phyloP scores from a whole-genome alignment of 352 stramenopile genomes.

The Globisporangium parvum region DNA sequence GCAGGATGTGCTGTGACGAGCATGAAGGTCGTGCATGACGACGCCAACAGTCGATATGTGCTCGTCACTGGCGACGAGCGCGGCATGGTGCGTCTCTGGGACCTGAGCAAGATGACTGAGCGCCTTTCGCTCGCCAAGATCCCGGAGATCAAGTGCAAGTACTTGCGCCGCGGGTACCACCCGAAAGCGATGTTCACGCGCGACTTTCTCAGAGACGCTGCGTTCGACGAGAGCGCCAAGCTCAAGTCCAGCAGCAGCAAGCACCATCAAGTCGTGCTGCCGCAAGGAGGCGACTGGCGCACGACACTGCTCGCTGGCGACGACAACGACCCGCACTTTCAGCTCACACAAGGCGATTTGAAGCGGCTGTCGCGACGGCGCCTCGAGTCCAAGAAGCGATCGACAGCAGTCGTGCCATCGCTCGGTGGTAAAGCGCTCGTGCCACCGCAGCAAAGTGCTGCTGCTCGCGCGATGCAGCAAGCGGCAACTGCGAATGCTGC shows the following conservation, averaged over 20 bases:
- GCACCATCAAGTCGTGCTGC: conserved; percentile 20
- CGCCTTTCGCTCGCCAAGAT: conserved; percentile 48
- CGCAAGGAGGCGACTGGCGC: conserved; percentile 24
- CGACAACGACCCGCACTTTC: conserved; percentile 25
- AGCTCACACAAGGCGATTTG: conserved; percentile 32
- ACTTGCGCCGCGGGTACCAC: conserved; percentile 53
- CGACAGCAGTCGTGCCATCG: not conserved
- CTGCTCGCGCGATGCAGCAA: conserved; percentile 16
- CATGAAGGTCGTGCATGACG: conserved; percentile 53
- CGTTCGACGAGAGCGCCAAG: conserved; percentile 2
- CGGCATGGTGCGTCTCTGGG: conserved; percentile 43
- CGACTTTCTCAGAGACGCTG: conserved; percentile 40
- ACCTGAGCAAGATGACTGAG: conserved; percentile 40
- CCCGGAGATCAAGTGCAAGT: conserved; percentile 55
- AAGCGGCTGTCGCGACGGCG: conserved; percentile 31
- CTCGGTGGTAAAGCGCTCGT: not conserved
- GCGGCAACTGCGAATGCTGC: conserved; percentile 24
- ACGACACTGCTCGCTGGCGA: conserved; percentile 26
- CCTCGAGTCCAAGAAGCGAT: conserved; percentile 25
- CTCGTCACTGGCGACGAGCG: conserved; percentile 57
- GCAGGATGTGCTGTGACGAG: conserved; percentile 28
- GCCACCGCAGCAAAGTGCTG: not conserved
- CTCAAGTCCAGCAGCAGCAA: conserved; percentile 2
- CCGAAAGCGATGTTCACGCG: conserved; percentile 52
- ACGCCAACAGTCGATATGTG: conserved; percentile 31